These are phyloP conservation scores for Metschnikowia koreensis DNA, from an alignment of 805 yeast genomes.

Conservation along the genomic window DNA sequence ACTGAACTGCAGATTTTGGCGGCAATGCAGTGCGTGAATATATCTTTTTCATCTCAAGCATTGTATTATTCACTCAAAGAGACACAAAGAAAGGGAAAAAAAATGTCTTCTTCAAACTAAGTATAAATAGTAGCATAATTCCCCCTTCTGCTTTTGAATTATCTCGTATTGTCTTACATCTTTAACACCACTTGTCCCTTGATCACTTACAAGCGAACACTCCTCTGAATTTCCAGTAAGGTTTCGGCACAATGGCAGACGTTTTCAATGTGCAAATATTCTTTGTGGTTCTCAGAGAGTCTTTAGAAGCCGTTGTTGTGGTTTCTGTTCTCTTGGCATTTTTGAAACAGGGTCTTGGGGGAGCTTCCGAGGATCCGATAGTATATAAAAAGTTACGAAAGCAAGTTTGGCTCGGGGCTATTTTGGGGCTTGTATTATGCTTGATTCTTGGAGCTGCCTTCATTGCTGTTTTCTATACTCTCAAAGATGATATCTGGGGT, in stretches of 20 bases:
- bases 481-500: constrained; percentile 82
- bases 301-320: constrained; percentile 88
- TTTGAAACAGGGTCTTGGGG: constrained; percentile 82
- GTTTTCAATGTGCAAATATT: constrained; percentile 75
- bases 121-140: background rate
- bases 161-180: background rate
- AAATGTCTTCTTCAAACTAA: too few species aligned
- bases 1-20: background rate
- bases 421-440: constrained; percentile 73
- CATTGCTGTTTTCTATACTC: constrained; percentile 87
- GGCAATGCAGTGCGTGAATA: background rate
- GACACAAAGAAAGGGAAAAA: too few species aligned
- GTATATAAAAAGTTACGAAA: constrained; percentile 62
- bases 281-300: constrained; percentile 90
- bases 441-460: constrained; percentile 85
- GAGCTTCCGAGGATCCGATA: constrained; percentile 38
- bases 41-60: background rate
- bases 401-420: constrained; percentile 88
- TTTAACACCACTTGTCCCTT: too few species aligned
- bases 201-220: too few species aligned
- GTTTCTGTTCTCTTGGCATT: constrained; percentile 90
- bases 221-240: background rate
- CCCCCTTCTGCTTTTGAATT: background rate
- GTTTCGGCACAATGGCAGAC: constrained; percentile 36
- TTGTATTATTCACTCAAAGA: background rate